phyloP scores from a whole-genome alignment of 352 stramenopile species.

The Globisporangium rhizosaccharum region DNA sequence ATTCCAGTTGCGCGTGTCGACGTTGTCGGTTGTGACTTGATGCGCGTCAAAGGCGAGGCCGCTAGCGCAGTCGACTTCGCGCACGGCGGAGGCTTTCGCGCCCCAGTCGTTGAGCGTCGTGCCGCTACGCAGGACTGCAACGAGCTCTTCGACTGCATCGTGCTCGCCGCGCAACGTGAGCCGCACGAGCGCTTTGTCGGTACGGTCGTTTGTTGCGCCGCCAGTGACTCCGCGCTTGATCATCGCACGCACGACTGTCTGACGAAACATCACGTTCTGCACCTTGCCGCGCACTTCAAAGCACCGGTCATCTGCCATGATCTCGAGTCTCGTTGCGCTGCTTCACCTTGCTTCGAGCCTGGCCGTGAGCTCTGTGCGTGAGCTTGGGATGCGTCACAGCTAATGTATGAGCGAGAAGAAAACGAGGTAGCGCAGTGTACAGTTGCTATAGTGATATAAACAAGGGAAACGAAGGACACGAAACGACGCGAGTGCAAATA shows the following conservation, averaged over 20 bases:
- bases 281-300: conserved; percentile 66
- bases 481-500: too few species aligned
- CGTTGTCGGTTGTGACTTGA: conserved; percentile 69
- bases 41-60: conserved; percentile 36
- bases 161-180: conserved; percentile 48
- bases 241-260: conserved; percentile 77
- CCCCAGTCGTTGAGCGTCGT: conserved; percentile 69
- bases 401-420: neutral
- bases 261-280: conserved; percentile 80
- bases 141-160: conserved; percentile 36
- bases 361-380: neutral
- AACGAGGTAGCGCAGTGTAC: neutral
- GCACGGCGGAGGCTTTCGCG: conserved; percentile 31
- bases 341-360: neutral
- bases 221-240: conserved; percentile 51
- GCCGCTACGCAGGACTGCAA: conserved; percentile 36
- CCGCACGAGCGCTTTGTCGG: conserved; percentile 50
- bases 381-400: too few species aligned
- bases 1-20: conserved; percentile 64
- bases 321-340: neutral
- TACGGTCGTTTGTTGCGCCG: conserved; percentile 62
- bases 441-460: neutral
- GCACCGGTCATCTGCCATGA: conserved; percentile 30
- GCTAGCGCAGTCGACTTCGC: conserved; percentile 20
- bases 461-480: neutral